Evolutionary conservation across 2,329 filamentous ascomycete species (phyloP).

Genomic region (Neopestalotiopsis sp.): DNA sequence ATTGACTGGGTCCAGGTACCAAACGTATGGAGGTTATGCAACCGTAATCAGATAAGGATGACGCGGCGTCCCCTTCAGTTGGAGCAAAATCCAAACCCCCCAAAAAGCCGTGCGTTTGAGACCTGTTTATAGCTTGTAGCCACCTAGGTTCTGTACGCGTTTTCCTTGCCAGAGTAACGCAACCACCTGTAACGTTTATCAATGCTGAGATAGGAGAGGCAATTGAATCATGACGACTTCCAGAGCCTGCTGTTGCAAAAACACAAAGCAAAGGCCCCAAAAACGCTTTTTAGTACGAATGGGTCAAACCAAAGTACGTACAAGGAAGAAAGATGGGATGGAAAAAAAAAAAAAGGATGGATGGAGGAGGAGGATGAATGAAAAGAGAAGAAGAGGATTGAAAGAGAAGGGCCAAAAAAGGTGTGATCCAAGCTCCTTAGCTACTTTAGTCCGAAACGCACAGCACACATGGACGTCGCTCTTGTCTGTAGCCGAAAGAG

Average conservation of each 20-base stretch:
- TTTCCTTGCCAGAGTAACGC: too few relatives aligned
- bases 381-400: background rate
- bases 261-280: background rate
- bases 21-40: background rate
- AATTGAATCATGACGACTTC: conserved; percentile 1
- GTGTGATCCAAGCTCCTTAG: conserved; percentile 10
- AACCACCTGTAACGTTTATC: background rate
- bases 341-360: conserved; percentile 5
- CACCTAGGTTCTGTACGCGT: too few relatives aligned
- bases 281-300: background rate
- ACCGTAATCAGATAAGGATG: conserved; percentile 2
- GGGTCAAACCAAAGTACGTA: background rate
- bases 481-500: background rate
- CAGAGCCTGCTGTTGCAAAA: conserved; percentile 1
- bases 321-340: conserved; percentile 11
- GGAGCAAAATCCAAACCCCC: background rate
- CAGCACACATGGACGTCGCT: background rate
- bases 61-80: background rate
- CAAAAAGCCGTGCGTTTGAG: background rate
- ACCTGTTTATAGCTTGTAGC: background rate
- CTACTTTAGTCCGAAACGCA: conserved; percentile 14
- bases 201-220: background rate
- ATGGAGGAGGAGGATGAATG: background rate
- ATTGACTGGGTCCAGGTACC: too few relatives aligned
- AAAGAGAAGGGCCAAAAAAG: background rate